phyloP scores from a whole-genome alignment of 192 early-diverging fungal genomes.

The Diversispora eburnea region DNA sequence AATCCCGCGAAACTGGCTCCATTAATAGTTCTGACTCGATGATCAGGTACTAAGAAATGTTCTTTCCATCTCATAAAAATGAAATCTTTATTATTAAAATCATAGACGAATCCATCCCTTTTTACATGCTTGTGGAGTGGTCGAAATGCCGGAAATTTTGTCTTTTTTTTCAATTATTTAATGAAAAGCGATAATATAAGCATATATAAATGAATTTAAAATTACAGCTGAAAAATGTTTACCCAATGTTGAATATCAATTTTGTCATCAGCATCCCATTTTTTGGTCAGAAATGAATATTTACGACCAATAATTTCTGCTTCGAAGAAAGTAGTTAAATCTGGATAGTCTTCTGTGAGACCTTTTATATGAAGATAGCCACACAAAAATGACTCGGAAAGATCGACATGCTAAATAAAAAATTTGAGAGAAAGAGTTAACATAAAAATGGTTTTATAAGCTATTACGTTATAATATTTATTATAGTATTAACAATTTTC shows the following conservation, averaged over 20 bases:
- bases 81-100: conserved; percentile 48
- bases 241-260: conserved; percentile 77
- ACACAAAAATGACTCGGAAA: conserved; percentile 65
- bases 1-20: conserved; percentile 90
- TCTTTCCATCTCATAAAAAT: conserved; percentile 96
- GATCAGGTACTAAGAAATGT: conserved; percentile 87
- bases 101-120: conserved; percentile 44
- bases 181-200: not conserved
- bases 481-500: not conserved
- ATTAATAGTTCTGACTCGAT: conserved; percentile 65
- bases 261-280: conserved; percentile 79
- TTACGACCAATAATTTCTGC: conserved; percentile 82
- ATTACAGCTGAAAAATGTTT: conserved; percentile 22
- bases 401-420: conserved; percentile 56
- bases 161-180: conserved; percentile 24
- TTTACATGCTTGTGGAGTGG: conserved; percentile 47
- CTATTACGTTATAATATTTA: too few relatives aligned
- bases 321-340: conserved; percentile 83
- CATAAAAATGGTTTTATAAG: too few relatives aligned
- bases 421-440: too few relatives aligned
- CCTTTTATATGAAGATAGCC: conserved; percentile 83
- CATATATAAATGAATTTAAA: not conserved
- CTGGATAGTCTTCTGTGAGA: conserved; percentile 73
- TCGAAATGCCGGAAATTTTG: conserved; percentile 45
- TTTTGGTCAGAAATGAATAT: conserved; percentile 73